A percentile compares a stretch with the other conserved stretches of the same genome.
phyloP scores from a whole-genome alignment of 768 basidiomycete species.

The Kwoniella pini region DNA sequence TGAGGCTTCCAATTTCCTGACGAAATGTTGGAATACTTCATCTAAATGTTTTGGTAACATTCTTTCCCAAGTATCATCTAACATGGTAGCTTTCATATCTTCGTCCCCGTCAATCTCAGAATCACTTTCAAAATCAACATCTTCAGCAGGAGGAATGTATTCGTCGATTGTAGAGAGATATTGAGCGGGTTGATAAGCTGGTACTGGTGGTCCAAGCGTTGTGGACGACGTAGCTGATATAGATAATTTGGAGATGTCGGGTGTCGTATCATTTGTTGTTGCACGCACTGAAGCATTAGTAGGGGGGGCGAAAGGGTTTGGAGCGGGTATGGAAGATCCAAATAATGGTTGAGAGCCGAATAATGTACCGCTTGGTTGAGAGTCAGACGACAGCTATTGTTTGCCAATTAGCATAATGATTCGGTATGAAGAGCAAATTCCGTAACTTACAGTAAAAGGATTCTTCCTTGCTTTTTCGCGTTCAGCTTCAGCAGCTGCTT shows the following conservation, averaged over 20 bases:
- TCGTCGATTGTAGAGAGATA: conserved; percentile 51
- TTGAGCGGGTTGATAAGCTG: conserved; percentile 52
- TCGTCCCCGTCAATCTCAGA: conserved; percentile 28
- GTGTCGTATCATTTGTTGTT: conserved; percentile 9
- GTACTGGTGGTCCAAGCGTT: conserved; percentile 45
- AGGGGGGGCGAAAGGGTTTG: conserved; percentile 30
- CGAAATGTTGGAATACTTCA: conserved; percentile 82
- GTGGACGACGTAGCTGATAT: conserved; percentile 15
- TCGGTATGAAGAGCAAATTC: neutral
- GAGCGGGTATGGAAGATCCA: conserved; percentile 22
- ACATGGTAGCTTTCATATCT: conserved; percentile 55
- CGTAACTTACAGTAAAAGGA: conserved; percentile 47
- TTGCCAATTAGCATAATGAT: too few relatives aligned
- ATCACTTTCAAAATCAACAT: conserved; percentile 16
- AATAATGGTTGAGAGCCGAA: conserved; percentile 27
- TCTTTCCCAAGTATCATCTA: conserved; percentile 58
- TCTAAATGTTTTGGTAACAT: conserved; percentile 68
- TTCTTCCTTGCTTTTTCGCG: conserved; percentile 46
- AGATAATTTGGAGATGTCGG: conserved; percentile 31
- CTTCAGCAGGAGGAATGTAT: conserved; percentile 44
- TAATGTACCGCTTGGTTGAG: conserved; percentile 14
- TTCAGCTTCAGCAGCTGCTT: conserved; percentile 31
- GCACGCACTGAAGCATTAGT: neutral
- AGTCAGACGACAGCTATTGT: conserved; percentile 5
- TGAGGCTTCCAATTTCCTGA: conserved; percentile 69